These are phyloP conservation scores for Fusarium anthophilum DNA, from an alignment of 2,329 filamentous ascomycete genomes.

Conservation along the genomic window DNA sequence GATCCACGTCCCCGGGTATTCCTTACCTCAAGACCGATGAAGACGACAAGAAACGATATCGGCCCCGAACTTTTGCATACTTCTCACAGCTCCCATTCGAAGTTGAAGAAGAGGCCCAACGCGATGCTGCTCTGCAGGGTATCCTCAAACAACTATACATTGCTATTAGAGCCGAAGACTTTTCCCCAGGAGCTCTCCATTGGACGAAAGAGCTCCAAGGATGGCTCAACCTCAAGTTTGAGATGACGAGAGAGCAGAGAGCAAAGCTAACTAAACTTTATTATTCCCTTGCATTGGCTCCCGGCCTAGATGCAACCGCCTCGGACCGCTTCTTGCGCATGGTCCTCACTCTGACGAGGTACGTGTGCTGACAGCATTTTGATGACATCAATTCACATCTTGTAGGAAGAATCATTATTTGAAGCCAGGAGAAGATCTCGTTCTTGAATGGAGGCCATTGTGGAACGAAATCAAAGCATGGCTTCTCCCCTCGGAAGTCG, in stretches of 20 bases:
- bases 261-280: conserved; percentile 89
- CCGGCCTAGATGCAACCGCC: conserved; percentile 82
- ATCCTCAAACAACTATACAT: conserved; percentile 96
- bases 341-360: conserved; percentile 97
- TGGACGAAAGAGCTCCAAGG: conserved; percentile 96
- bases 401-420: conserved; percentile 92
- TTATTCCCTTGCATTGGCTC: conserved; percentile 91
- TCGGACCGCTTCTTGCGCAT: conserved; percentile 95
- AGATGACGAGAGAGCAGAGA: conserved; percentile 86
- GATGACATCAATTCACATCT: conserved; percentile 13
- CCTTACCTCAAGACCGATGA: conserved; percentile 61
- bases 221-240: conserved; percentile 97
- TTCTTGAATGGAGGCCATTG: conserved; percentile 90
- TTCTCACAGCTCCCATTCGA: conserved; percentile 88
- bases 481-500: conserved; percentile 85
- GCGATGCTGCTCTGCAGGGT: conserved; percentile 81
- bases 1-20: conserved; percentile 84
- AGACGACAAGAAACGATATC: conserved; percentile 71
- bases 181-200: conserved; percentile 90
- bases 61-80: conserved; percentile 93
- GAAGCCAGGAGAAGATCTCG: conserved; percentile 87
- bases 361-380: conserved; percentile 48
- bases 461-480: conserved; percentile 94
- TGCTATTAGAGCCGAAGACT: conserved; percentile 90
- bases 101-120: conserved; percentile 81